phyloP scores from a whole-genome alignment of 257 asterid genomes.

The Gynochthodes officinalis region DNA sequence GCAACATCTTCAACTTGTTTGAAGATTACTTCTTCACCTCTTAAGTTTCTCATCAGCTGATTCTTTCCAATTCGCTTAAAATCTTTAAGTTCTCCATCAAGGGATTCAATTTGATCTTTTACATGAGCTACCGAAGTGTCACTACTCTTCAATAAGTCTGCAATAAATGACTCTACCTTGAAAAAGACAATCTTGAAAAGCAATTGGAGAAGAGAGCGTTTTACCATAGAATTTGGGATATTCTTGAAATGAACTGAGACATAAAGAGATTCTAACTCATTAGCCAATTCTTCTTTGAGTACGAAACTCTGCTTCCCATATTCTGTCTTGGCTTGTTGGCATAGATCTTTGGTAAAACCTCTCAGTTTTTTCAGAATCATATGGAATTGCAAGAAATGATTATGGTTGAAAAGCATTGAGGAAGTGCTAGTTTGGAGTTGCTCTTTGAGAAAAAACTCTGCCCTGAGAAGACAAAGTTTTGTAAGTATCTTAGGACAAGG shows the following conservation, averaged over 20 bases:
- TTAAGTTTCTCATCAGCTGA: neutral
- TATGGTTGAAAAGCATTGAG: neutral
- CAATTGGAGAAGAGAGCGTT: neutral
- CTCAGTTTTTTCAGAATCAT: neutral
- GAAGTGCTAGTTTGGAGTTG: neutral
- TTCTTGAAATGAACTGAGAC: neutral
- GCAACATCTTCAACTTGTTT: neutral
- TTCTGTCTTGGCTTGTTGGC: neutral
- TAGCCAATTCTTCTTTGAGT: neutral
- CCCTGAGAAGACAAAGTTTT: neutral
- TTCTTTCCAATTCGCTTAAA: neutral
- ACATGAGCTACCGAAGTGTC: neutral
- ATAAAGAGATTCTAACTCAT: constrained; percentile 1
- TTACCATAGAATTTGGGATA: neutral
- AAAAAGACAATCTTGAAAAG: neutral
- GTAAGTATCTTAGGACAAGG: neutral
- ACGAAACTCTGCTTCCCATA: neutral
- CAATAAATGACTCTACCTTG: constrained; percentile 2
- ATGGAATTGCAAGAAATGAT: too few species aligned
- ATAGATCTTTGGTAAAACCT: neutral
- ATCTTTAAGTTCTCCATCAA: neutral
- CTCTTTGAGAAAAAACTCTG: neutral
- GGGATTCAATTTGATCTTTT: neutral
- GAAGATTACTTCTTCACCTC: too few species aligned
- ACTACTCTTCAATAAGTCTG: neutral